Base-by-base conservation (phyloP, 164 flowering plant species). In the Berberis vulgaris region DNA sequence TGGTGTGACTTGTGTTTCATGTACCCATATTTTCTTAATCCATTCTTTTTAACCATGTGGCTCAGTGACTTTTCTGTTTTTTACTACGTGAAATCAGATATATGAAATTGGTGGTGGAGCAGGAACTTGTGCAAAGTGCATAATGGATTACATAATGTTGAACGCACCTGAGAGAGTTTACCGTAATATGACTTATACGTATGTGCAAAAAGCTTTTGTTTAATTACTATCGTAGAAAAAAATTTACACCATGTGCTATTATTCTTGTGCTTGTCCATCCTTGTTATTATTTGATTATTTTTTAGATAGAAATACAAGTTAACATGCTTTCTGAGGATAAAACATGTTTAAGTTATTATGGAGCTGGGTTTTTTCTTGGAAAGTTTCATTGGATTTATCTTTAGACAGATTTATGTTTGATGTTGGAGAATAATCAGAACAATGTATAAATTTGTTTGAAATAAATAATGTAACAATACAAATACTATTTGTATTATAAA, bases 31-130 rank as follows among this genome's bases (percentile, higher is more conserved):
- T n/a, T n/a, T n/a, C n/a, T n/a, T n/a, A 26, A 26, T 26, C 26
- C 26, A 26, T 26, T 26, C 26, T 26, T 26, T 26, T 26, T 26
- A 26, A 26, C 26, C 26, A 52, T 3, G 8, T 7, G 10, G 7
- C 55, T 3, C 4, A 52, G 13, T 52, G n/a, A 11, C 13, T 26
- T 52, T 11, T 52, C 45, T 69, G 49, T 47, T 59, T 8, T 69
- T 65, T 62, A 44, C 63, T 12, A 64, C 73, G 56, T 76, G 65
- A 58, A 53, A 68, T 72, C 85, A 95, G 99, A 89, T 91, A 71
- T 95, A 83, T 81, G 99, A 91, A 83, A 95, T 95, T 71, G 99
- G 99, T 60, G 99, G 99, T 70, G 99, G 99, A 65, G 87, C 99
- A 57, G 99, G 99, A 77, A 86, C 92, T 65, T 91, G 97, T 81